Base-by-base conservation (phyloP, 2,329 filamentous ascomycete species). In the Colletotrichum gigasporum region DNA sequence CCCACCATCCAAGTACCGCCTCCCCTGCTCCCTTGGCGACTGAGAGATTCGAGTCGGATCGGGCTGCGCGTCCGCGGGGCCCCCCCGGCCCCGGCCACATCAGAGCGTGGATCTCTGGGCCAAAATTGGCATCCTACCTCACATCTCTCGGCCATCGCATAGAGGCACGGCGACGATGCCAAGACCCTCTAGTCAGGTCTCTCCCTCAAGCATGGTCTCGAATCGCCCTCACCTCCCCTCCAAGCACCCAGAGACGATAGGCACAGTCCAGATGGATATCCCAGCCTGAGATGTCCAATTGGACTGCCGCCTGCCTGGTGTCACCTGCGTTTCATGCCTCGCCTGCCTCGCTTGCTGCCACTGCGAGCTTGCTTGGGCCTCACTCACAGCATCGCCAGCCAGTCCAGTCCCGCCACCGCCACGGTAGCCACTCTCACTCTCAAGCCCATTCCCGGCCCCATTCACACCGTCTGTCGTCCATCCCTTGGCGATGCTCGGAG, bases 241-340 rank as follows among this genome's bases (percentile, higher is more conserved):
- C 52, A 11, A n/a, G n/a, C n/a, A n/a, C n/a, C n/a, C n/a, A n/a
- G n/a, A n/a, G n/a, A 20, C 28, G 8, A 30, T 47, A 22, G 47
- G 56, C 61, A 52, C 37, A 47, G 48, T 61, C 51, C 52, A 58
- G 51, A 63, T 41, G 59, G 44, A 26, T 48, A 63, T 58, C 47
- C 45, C 39, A 51, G 58, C 59, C 32, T 52, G 51, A 39, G 50
- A 42, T 63, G 39, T 16, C 51, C 51, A 64, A 53, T 63, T 65
- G 63, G 45, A 22, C 39, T 24, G 52, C 37, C 37, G 51, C 52
- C 52, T 58, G 45, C 44, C 52, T 65, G 52, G 63, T 65, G 63
- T 65, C 63, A 65, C 44, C 45, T 63, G 59, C 63, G 63, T 65
- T 65, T 65, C 63, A 65, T 63, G 45, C 59, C 51, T 63, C 51